Evolutionary conservation across 805 yeast species (phyloP).

Genomic region (Lipomyces chichibuensis): DNA sequence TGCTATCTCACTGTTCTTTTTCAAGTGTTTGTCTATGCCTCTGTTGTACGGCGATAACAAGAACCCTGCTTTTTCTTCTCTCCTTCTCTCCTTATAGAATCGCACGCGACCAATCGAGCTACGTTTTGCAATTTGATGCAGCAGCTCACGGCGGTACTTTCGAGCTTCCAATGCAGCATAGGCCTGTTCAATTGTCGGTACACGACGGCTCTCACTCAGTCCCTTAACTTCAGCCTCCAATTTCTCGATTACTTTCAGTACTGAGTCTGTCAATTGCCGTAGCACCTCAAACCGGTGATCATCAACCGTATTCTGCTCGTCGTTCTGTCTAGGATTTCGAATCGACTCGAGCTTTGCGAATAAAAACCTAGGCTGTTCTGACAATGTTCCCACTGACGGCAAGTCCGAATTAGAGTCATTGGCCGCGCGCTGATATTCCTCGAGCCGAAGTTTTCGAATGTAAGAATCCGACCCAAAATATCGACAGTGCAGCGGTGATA

Average conservation of each 20-base stretch:
- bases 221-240: neutral
- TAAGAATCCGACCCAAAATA: neutral
- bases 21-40: neutral
- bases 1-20: neutral
- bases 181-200: neutral
- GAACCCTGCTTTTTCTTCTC: neutral
- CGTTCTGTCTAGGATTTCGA: neutral
- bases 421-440: neutral
- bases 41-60: neutral
- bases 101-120: neutral
- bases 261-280: neutral
- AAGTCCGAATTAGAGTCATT: neutral
- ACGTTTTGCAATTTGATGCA: neutral
- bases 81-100: neutral
- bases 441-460: neutral
- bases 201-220: neutral
- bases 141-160: neutral
- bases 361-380: neutral
- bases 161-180: conserved; percentile 3
- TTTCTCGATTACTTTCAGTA: neutral
- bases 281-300: neutral
- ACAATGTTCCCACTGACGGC: neutral
- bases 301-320: neutral
- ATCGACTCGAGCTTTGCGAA: neutral
- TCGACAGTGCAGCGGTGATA: neutral